Conservation (phyloP, 2,329 filamentous ascomycete species). For the Chlorencoelia australis region DNA sequence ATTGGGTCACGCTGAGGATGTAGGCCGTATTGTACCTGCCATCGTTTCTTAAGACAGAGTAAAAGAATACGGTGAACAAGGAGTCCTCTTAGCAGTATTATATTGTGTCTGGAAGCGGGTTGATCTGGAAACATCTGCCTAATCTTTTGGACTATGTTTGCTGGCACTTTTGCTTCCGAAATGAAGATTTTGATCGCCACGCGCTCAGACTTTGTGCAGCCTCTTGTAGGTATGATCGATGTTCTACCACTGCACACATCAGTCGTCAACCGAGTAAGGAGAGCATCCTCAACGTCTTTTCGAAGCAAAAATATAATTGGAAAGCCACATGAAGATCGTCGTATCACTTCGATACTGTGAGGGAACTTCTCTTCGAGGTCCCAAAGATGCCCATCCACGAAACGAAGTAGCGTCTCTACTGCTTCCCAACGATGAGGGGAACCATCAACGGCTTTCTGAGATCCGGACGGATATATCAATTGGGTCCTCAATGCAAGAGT, state of each 20-base stretch:
- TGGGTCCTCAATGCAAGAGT: slow-evolving; percentile 31
- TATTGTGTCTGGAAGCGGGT: slow-evolving; percentile 21
- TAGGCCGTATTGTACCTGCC: slow-evolving; percentile 52
- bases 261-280: slow-evolving; percentile 25
- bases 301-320: slow-evolving; percentile 39
- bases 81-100: slow-evolving; percentile 54
- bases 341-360: slow-evolving; percentile 35
- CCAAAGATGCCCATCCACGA: slow-evolving; percentile 25
- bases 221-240: slow-evolving; percentile 14
- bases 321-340: slow-evolving; percentile 28
- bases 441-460: slow-evolving; percentile 29
- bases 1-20: slow-evolving; percentile 45
- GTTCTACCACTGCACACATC: slow-evolving; percentile 26
- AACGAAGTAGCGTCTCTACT: slow-evolving; percentile 22
- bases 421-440: slow-evolving; percentile 31
- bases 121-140: slow-evolving; percentile 26
- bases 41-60: slow-evolving; percentile 40
- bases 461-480: slow-evolving; percentile 32
- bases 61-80: slow-evolving; percentile 48
- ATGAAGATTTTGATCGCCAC: slow-evolving; percentile 24
- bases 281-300: slow-evolving; percentile 28
- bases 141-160: slow-evolving; percentile 19
- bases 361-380: slow-evolving; percentile 30
- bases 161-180: slow-evolving; percentile 17
- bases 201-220: slow-evolving; percentile 14